These are phyloP conservation scores for Haplosporangium sp. DNA, from an alignment of 371 early-diverging fungal genomes.

Conservation along the genomic window DNA sequence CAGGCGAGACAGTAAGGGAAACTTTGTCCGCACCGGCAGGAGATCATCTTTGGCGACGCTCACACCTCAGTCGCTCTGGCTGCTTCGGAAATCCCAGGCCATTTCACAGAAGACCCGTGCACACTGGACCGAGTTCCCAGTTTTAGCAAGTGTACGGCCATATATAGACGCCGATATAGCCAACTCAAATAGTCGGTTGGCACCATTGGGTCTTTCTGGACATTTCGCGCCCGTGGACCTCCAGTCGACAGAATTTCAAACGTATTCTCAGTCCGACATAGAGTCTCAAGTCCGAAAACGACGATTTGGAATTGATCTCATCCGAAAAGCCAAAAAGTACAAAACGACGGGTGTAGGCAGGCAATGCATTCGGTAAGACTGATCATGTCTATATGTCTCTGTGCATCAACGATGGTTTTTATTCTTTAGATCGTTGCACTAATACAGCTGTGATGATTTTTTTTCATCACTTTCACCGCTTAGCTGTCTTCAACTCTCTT, in stretches of 20 bases:
- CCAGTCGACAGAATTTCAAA: slow-evolving; percentile 3
- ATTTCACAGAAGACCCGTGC: slow-evolving; percentile 25
- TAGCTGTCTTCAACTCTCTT: slow-evolving; percentile 39
- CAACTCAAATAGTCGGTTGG: slow-evolving; percentile 13
- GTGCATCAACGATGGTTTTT: background rate
- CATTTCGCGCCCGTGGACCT: slow-evolving; percentile 21
- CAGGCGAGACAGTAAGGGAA: slow-evolving; percentile 13
- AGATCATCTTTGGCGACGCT: slow-evolving; percentile 13
- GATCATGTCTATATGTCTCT: background rate
- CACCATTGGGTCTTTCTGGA: slow-evolving; percentile 9
- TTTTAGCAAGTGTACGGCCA: slow-evolving; percentile 26
- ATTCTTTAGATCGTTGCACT: background rate
- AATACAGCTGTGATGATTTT: background rate
- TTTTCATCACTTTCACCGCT: background rate
- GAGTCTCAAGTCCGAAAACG: slow-evolving; percentile 52
- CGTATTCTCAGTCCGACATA: slow-evolving; percentile 23
- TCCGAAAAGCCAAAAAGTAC: slow-evolving; percentile 52
- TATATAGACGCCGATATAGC: background rate
- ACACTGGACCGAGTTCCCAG: slow-evolving; percentile 46
- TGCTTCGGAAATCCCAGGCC: slow-evolving; percentile 28
- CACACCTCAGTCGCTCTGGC: slow-evolving; percentile 26
- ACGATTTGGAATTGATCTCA: slow-evolving; percentile 38
- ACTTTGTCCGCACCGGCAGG: slow-evolving; percentile 3
- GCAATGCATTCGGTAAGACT: slow-evolving; percentile 42
- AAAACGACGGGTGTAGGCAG: slow-evolving; percentile 38